Evolutionary conservation across 306 rosid species (phyloP).

Genomic region (Leucaena leucocephala): DNA sequence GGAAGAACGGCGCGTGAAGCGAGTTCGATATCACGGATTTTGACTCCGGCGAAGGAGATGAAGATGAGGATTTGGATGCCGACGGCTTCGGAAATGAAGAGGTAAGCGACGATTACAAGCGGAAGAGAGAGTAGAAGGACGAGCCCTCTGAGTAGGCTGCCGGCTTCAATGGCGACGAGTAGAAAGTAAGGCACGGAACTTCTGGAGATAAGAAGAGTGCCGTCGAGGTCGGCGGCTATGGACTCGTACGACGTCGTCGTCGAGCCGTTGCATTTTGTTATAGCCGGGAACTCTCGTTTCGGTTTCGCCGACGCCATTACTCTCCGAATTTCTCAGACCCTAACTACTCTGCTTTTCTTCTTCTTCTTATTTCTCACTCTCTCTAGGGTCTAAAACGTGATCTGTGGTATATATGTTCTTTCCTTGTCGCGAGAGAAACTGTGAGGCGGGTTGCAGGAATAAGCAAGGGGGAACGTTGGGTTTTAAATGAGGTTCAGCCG

Average conservation of each 20-base stretch:
- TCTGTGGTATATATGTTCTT: not conserved
- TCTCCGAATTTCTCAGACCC: not conserved
- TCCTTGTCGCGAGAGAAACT: not conserved
- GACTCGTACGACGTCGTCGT: conserved; percentile 51
- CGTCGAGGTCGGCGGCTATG: conserved; percentile 92
- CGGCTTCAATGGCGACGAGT: conserved; percentile 96
- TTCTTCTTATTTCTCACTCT: not conserved
- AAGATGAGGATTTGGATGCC: conserved; percentile 95
- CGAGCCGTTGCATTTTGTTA: conserved; percentile 45
- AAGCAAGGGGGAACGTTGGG: conserved; percentile 32
- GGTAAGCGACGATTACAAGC: conserved; percentile 66
- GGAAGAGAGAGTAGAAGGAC: conserved; percentile 87
- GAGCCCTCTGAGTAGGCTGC: conserved; percentile 88
- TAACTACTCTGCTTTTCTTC: conserved; percentile 3
- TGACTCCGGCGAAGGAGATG: conserved; percentile 88
- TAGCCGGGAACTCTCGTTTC: conserved; percentile 56
- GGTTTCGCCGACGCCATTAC: conserved; percentile 50
- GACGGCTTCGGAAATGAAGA: conserved; percentile 84
- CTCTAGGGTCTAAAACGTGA: too few relatives aligned
- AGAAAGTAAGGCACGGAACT: conserved; percentile 95
- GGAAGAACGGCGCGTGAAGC: conserved; percentile 92
- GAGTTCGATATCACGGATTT: conserved; percentile 90
- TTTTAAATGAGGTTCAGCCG: conserved; percentile 54
- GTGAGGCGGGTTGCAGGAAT: not conserved
- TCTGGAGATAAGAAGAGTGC: conserved; percentile 73